Conservation (phyloP, 257 asterid genomes). For the Buddleja alternifolia region DNA sequence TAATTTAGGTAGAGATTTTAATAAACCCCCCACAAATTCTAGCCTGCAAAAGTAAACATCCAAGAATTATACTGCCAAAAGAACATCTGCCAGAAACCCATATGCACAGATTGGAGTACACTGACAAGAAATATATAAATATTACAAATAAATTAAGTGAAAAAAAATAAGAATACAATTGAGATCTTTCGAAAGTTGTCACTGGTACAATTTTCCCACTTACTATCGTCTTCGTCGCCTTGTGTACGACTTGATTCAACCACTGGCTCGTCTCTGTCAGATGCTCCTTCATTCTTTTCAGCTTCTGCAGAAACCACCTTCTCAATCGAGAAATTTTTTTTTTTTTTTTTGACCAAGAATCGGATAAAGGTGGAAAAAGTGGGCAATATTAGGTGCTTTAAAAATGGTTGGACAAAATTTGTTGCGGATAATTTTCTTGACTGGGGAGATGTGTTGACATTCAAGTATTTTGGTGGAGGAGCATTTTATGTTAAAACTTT, state of each 20-base stretch:
- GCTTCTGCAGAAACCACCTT: constrained; percentile 36
- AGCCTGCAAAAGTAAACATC: not conserved
- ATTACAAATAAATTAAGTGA: not conserved
- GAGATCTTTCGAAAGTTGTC: constrained; percentile 35
- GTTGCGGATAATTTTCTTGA: constrained; percentile 26
- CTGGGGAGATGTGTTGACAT: constrained; percentile 26
- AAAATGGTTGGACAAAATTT: constrained; percentile 36
- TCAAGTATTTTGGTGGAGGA: constrained; percentile 6
- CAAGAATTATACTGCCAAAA: not conserved
- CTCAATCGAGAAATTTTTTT: not conserved
- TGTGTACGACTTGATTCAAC: constrained; percentile 44
- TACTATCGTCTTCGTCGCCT: constrained; percentile 30
- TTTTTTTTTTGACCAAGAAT: too few relatives aligned
- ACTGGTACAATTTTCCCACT: constrained; percentile 12
- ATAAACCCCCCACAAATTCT: too few relatives aligned
- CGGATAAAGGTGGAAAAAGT: constrained; percentile 9
- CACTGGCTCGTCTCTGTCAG: constrained; percentile 45
- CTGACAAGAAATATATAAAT: not conserved
- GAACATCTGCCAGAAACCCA: not conserved
- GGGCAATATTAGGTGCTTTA: constrained; percentile 26
- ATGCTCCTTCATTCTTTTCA: constrained; percentile 45
- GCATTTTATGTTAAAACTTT: constrained; percentile 27
- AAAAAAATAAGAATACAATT: not conserved
- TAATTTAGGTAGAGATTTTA: not conserved
- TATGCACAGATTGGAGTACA: not conserved